Evolutionary conservation across 2,329 filamentous ascomycete species (phyloP), one percentile per base, ranked within the genome.

Genomic region (Xylaria polymorpha): DNA sequence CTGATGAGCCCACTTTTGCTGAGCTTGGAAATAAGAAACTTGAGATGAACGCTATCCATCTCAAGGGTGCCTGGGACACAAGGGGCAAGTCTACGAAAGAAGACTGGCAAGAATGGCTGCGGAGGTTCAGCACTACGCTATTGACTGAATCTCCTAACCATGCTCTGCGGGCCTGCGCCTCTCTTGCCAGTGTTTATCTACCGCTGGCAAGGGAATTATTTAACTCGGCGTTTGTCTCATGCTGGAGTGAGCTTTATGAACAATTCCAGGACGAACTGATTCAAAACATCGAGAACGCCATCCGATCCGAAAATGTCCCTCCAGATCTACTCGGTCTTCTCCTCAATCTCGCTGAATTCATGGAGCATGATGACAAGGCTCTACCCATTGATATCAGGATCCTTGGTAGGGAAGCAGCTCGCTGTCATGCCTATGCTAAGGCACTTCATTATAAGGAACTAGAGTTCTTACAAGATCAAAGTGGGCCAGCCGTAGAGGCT

Each of bases 281-380:
- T 60, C 91, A 92, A 62, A 97, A 97, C 29, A 97, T 99, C 61
- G 96, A 99, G 80, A 94, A 92, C 71, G 96, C 97, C 0, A 92
- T 99, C 74, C 96, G 94, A 64, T 98, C 95, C 3, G 92, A 95
- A 61, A 95, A 98, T 74, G 97, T 99, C 14, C 95, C 96, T 0
- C 96, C 97, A 0, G 97, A 99, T 80, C 91, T 99, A 73, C 85
- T 99, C 9, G 95, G 97, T 69, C 91, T 98, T 59, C 85, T 99
- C 35, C 88, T 99, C 58, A 99, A 99, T 77, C 86, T 99, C 60
- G 96, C 96, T 25, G 96, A 99, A 79, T 99, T 99, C 80, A 99
- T 99, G 96, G 96, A 99, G 79, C 96, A 99, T 77, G 97, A 99
- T 75, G 96, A 99, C 80, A 99, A 99, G 80, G 95, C 97, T 15